phyloP scores from a whole-genome alignment of 305 asterid species.

The Fraxinus latifolia region DNA sequence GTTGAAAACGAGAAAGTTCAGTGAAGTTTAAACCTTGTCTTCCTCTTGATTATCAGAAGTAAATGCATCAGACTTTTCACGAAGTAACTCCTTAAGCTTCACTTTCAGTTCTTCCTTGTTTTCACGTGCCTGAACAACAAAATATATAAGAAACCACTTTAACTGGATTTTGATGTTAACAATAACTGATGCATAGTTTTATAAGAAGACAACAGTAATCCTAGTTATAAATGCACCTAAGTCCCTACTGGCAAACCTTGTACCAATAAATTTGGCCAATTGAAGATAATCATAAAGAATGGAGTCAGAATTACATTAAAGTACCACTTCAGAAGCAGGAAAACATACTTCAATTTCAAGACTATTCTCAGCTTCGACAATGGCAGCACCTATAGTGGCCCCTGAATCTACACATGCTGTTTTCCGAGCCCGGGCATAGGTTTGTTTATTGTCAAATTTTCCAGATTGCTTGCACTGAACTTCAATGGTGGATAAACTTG shows the following conservation, averaged over 20 bases:
- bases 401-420: slow-evolving; percentile 58
- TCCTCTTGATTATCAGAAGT: slow-evolving; percentile 65
- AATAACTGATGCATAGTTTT: background rate
- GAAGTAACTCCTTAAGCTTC: slow-evolving; percentile 75
- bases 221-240: slow-evolving; percentile 1
- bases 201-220: background rate
- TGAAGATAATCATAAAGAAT: slow-evolving; percentile 16
- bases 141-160: slow-evolving; percentile 18
- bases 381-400: slow-evolving; percentile 85
- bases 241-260: slow-evolving; percentile 22
- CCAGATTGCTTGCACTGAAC: slow-evolving; percentile 40
- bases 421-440: slow-evolving; percentile 45
- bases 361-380: slow-evolving; percentile 82
- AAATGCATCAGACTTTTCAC: slow-evolving; percentile 77
- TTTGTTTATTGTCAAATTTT: slow-evolving; percentile 30
- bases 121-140: slow-evolving; percentile 46
- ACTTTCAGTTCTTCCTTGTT: slow-evolving; percentile 79
- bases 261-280: slow-evolving; percentile 5
- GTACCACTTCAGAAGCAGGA: slow-evolving; percentile 36
- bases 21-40: slow-evolving; percentile 63
- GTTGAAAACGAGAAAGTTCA: background rate
- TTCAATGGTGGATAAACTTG: slow-evolving; percentile 48
- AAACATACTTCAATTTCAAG: slow-evolving; percentile 71
- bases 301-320: slow-evolving; percentile 31
- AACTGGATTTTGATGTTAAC: slow-evolving; percentile 10